phyloP scores from a whole-genome alignment of 805 yeast genomes.

The Blastobotrys parvus region DNA sequence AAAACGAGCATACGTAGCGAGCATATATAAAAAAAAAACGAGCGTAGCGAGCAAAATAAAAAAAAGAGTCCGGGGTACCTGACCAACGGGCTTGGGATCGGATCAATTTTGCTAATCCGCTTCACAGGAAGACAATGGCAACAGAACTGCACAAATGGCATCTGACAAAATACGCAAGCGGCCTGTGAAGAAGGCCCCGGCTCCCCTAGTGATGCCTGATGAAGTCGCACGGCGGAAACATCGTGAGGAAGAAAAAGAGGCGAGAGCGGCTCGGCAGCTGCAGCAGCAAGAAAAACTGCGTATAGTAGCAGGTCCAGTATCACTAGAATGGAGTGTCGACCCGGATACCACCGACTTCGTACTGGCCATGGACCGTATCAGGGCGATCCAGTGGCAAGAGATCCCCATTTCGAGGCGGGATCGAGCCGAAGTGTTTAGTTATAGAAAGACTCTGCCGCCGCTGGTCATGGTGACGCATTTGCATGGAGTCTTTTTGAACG shows the following conservation, averaged over 20 bases:
- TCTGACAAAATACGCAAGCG: slow-evolving; percentile 1
- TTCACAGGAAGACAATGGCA: too few relatives aligned
- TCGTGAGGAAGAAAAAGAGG: slow-evolving; percentile 19
- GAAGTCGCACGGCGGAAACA: slow-evolving; percentile 14
- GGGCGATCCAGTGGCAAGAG: slow-evolving; percentile 24
- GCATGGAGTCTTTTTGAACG: slow-evolving; percentile 28
- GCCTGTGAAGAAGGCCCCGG: slow-evolving; percentile 4
- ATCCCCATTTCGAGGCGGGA: slow-evolving; percentile 26
- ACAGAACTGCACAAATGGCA: neutral
- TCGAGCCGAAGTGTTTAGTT: slow-evolving; percentile 20
- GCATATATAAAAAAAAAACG: too few relatives aligned
- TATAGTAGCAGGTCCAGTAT: slow-evolving; percentile 12
- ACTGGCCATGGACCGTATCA: slow-evolving; percentile 19
- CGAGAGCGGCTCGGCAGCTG: slow-evolving; percentile 7
- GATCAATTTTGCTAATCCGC: too few relatives aligned
- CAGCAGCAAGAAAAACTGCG: slow-evolving; percentile 14
- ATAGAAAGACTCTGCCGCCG: slow-evolving; percentile 25
- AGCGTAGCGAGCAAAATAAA: too few relatives aligned
- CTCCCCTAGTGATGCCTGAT: slow-evolving; percentile 16
- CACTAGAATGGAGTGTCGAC: slow-evolving; percentile 14
- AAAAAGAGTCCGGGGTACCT: too few relatives aligned
- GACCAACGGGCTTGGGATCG: too few relatives aligned
- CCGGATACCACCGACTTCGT: slow-evolving; percentile 13
- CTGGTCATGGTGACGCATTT: slow-evolving; percentile 27
- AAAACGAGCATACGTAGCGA: too few relatives aligned